A percentile compares a stretch with the other conserved stretches of the same genome.
Conservation (phyloP, 352 stramenopile species). For the Globisporangium spiculum region DNA sequence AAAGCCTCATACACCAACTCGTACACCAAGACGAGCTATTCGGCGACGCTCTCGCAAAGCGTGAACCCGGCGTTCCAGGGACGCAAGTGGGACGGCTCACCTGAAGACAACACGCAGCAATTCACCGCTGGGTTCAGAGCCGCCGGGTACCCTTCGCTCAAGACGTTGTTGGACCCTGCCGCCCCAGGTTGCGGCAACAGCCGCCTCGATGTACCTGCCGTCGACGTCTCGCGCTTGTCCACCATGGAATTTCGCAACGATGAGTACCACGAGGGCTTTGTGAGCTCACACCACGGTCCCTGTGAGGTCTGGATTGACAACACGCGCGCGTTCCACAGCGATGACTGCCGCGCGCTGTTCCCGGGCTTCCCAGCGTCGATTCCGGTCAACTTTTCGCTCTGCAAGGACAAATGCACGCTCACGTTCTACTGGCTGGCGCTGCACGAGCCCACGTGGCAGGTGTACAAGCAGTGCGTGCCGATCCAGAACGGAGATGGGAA, state of each 20-base stretch:
- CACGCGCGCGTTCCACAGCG: constrained; percentile 27
- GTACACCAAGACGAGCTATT: constrained; percentile 31
- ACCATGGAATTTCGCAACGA: constrained; percentile 35
- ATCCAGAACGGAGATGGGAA: constrained; percentile 8
- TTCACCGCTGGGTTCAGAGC: constrained; percentile 25
- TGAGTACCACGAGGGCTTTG: constrained; percentile 31
- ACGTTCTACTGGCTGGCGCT: constrained; percentile 28
- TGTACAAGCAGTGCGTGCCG: constrained; percentile 24
- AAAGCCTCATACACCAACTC: constrained; percentile 26
- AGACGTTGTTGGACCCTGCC: constrained; percentile 21
- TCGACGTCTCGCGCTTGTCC: constrained; percentile 25
- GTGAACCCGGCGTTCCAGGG: constrained; percentile 26
- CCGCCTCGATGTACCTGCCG: constrained; percentile 24
- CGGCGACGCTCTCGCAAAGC: constrained; percentile 18
- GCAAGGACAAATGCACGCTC: constrained; percentile 20
- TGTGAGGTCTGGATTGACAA: constrained; percentile 42
- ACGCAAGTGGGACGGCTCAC: constrained; percentile 34
- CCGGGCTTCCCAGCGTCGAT: constrained; percentile 21
- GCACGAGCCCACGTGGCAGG: constrained; percentile 22
- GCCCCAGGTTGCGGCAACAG: constrained; percentile 30
- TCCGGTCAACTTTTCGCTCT: constrained; percentile 28
- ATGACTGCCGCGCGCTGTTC: constrained; percentile 34
- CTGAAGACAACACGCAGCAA: constrained; percentile 25
- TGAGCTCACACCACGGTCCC: constrained; percentile 34
- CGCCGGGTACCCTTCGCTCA: constrained; percentile 21